A percentile compares a stretch with the other conserved stretches of the same genome.
Conservation (phyloP, 1,139 yeast species). For the Pichia cactophila region DNA sequence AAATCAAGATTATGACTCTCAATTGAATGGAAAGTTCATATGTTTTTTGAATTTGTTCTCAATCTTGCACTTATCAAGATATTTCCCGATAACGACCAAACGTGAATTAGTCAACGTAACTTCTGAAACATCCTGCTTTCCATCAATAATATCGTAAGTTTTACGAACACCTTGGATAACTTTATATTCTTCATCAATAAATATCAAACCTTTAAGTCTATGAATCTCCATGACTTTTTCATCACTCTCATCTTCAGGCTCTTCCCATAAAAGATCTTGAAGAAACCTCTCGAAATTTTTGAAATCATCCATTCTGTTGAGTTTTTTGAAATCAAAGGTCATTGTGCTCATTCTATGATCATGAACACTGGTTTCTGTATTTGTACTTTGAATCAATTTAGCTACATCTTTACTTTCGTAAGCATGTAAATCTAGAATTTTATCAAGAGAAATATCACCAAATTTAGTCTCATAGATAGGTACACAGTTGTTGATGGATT, state of each 20-base stretch:
- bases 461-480: slow-evolving; percentile 60
- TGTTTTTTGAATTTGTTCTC: slow-evolving; percentile 4
- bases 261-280: slow-evolving; percentile 66
- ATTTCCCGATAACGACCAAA: slow-evolving; percentile 79
- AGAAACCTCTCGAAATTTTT: slow-evolving; percentile 48
- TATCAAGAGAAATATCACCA: slow-evolving; percentile 60
- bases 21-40: slow-evolving; percentile 7
- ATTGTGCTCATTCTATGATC: slow-evolving; percentile 61
- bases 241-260: slow-evolving; percentile 23
- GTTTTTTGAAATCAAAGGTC: slow-evolving; percentile 44
- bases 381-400: slow-evolving; percentile 8
- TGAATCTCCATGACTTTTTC: slow-evolving; percentile 54
- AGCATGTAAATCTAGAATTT: slow-evolving; percentile 72
- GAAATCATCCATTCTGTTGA: slow-evolving; percentile 31
- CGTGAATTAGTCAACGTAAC: slow-evolving; percentile 37
- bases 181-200: slow-evolving; percentile 35
- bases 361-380: slow-evolving; percentile 28
- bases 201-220: slow-evolving; percentile 71
- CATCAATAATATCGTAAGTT: slow-evolving; percentile 71
- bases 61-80: slow-evolving; percentile 28
- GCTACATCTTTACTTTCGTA: slow-evolving; percentile 39
- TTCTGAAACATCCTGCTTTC: slow-evolving; percentile 32
- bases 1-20: background rate
- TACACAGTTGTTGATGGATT: slow-evolving; percentile 58
- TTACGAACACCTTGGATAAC: slow-evolving; percentile 94